A percentile compares a stretch with the other conserved stretches of the same genome.
Conservation (phyloP, 257 asterid genomes). For the Solanum verrucosum region DNA sequence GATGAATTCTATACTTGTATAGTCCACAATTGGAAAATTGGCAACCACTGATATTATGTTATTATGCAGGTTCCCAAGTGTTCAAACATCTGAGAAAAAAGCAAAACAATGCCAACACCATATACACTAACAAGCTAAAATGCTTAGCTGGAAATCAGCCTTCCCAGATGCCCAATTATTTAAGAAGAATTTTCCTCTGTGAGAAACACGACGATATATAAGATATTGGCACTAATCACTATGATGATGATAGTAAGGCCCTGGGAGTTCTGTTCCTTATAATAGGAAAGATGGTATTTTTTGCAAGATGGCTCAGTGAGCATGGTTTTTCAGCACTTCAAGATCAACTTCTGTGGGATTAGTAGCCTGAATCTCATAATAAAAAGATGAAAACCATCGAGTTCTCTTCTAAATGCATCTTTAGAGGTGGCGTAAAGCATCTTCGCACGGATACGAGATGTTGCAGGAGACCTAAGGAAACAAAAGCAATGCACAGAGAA, state of each 20-base stretch:
- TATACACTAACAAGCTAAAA: not conserved
- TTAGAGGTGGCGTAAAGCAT: conserved; percentile 34
- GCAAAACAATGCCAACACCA: not conserved
- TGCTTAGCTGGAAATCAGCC: not conserved
- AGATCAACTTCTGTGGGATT: conserved; percentile 35
- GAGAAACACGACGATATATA: not conserved
- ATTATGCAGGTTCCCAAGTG: not conserved
- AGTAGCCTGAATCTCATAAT: conserved; percentile 34
- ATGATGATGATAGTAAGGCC: not conserved
- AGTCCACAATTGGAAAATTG: not conserved
- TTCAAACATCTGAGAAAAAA: not conserved
- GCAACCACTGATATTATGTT: not conserved
- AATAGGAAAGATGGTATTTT: not conserved
- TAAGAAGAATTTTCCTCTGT: not conserved
- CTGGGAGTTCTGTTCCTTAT: not conserved
- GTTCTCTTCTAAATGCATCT: conserved; percentile 23
- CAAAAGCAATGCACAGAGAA: not conserved
- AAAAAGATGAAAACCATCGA: conserved; percentile 15
- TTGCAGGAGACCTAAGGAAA: conserved; percentile 20
- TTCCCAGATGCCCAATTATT: not conserved
- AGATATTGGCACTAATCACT: not conserved
- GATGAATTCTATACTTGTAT: not conserved
- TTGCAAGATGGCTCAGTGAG: conserved; percentile 2
- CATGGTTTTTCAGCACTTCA: conserved; percentile 24
- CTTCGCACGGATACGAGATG: conserved; percentile 24